Evolutionary conservation across 2,329 filamentous ascomycete species (phyloP), one percentile per base, ranked within the genome.

Genomic region (Calonectria hongkongensis): DNA sequence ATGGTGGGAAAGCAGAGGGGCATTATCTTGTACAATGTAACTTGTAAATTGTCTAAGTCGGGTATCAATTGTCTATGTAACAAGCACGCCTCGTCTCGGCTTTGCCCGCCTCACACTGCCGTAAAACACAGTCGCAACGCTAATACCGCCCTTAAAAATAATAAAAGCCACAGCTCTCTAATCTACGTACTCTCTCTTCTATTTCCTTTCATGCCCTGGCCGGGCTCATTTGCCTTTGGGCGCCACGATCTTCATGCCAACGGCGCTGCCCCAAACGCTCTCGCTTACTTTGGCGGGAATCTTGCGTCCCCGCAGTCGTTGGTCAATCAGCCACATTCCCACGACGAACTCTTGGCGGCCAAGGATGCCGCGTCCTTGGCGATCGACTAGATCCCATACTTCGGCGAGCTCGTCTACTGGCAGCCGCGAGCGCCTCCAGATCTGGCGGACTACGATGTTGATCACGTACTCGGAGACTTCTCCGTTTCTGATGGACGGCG

Each of bases 251-350:
- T 82, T 83, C 76, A 89, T 82, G 4, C 86, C 89, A 73, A 84
- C 86, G 25, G 88, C 94, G 79, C 93, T 95, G 36, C 88, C 89
- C 94, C 94, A 97, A 6, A 96, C 93, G 79, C 93, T 95, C 63
- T 93, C 91, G 65, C 89, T 89, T 12, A 96, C 93, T 78, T 89
- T 90, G 16, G 89, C 85, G 0, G 95, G 94, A 25, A 96, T 86
- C 86, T 97, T 97, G 72, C 94, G 86, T 1, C 94, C 95, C 76
- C 93, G 91, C n/a, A 97, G 85, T 72, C 94, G 87, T 86, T 96
- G 94, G 82, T 97, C 94, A 43, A 97, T 90, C 62, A 97, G 84
- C 94, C 94, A 97, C 86, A 95, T 88, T 12, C 94, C 94, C 1
- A 96, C 94, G 0, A 97, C 93, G 82, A 97, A 97, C 84, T 95